phyloP scores from a whole-genome alignment of 1,284 basidiomycete genomes.

The Cystobasidium pallidum region DNA sequence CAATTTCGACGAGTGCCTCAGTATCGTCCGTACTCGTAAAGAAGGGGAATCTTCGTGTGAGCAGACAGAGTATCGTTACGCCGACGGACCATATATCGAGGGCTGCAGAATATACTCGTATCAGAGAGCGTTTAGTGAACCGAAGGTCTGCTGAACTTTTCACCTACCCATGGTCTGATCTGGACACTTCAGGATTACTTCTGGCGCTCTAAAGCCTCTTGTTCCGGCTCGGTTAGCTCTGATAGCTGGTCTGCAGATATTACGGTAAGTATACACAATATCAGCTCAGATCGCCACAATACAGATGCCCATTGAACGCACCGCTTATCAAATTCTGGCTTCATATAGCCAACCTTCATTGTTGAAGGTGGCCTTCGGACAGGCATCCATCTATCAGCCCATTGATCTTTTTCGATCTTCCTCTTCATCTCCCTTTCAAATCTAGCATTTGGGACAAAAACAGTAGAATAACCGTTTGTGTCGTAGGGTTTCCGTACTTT shows the following conservation, averaged over 20 bases:
- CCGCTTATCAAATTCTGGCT: conserved; percentile 57
- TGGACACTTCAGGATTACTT: conserved; percentile 92
- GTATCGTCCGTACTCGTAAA: conserved; percentile 94
- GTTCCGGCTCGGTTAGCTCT: conserved; percentile 97
- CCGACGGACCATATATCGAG: conserved; percentile 97
- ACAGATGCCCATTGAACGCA: no score
- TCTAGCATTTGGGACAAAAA: conserved; percentile 20
- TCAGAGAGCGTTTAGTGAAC: not conserved
- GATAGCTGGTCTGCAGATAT: conserved; percentile 64
- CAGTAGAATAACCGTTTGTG: not conserved
- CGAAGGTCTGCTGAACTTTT: not conserved
- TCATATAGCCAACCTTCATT: conserved; percentile 56
- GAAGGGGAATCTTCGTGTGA: conserved; percentile 89
- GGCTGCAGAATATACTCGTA: conserved; percentile 61
- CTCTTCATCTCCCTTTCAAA: conserved; percentile 32
- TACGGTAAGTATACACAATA: not conserved
- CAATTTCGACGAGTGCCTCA: conserved; percentile 94
- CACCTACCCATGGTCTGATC: conserved; percentile 87
- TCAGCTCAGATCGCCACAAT: no score
- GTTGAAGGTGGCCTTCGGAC: conserved; percentile 11
- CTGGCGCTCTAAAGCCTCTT: conserved; percentile 93
- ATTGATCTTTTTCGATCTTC: conserved; percentile 28
- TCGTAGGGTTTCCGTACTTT: not conserved
- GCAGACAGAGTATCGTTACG: conserved; percentile 87
- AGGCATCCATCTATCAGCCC: conserved; percentile 29